Evolutionary conservation across 352 stramenopile genomes (phyloP).

Genomic region (Phytophthora palmivora): DNA sequence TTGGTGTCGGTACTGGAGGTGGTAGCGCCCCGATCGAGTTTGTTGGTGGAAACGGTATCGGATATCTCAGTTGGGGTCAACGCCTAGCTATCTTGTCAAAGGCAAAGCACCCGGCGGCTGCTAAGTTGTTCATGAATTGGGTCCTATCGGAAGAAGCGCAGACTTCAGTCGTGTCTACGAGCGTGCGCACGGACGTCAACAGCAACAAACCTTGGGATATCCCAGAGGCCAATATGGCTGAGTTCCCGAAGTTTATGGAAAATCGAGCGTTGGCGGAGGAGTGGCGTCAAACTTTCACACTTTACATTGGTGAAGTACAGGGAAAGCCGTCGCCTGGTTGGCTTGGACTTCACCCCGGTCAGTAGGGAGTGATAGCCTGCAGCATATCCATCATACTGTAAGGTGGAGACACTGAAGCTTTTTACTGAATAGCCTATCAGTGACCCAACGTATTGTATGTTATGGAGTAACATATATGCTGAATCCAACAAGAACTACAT

Average conservation of each 20-base stretch:
- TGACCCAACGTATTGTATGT: no score
- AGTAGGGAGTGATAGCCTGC: no score
- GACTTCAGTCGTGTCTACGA: conserved; percentile 22
- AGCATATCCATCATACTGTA: no score
- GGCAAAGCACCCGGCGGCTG: conserved; percentile 24
- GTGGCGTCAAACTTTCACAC: conserved; percentile 39
- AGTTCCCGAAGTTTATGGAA: conserved; percentile 50
- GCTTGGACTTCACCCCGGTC: conserved; percentile 42
- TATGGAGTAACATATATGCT: no score
- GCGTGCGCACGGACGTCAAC: conserved; percentile 41
- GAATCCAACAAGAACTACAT: no score
- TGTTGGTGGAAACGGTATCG: conserved; percentile 17
- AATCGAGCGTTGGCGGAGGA: conserved; percentile 46
- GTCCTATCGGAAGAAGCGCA: conserved; percentile 38
- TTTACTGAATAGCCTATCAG: no score
- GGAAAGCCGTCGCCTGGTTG: conserved; percentile 41
- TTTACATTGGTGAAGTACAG: conserved; percentile 61
- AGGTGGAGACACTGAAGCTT: no score
- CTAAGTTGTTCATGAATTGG: conserved; percentile 39
- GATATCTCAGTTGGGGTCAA: conserved; percentile 38
- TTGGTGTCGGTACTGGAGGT: neutral
- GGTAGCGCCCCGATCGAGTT: conserved; percentile 12
- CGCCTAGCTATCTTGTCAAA: conserved; percentile 35
- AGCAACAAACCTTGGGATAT: conserved; percentile 35
- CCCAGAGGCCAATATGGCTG: conserved; percentile 27